Evolutionary conservation across 2,329 filamentous ascomycete species (phyloP).

Genomic region (Penicillium occitanis): DNA sequence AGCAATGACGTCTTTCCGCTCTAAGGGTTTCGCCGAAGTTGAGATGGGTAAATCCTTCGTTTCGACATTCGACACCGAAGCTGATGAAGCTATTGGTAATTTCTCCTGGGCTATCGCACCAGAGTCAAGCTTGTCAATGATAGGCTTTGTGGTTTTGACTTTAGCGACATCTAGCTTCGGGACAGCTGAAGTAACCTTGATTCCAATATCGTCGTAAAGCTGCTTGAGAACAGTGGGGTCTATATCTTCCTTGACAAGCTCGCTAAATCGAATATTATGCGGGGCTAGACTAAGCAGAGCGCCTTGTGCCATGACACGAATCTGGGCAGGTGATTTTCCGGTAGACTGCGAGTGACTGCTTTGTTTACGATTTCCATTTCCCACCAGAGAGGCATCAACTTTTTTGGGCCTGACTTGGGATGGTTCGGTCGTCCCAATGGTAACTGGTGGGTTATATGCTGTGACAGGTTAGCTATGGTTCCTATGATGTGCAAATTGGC

Average conservation of each 20-base stretch:
- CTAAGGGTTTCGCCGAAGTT: slow-evolving; percentile 50
- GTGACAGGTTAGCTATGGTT: background rate
- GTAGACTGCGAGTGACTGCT: slow-evolving; percentile 1
- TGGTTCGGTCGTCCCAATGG: slow-evolving; percentile 28
- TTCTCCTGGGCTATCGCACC: background rate
- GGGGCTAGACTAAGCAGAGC: slow-evolving; percentile 63
- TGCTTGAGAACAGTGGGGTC: slow-evolving; percentile 61
- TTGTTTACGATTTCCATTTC: background rate
- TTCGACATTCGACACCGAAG: background rate
- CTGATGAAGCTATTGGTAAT: background rate
- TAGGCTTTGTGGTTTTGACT: background rate
- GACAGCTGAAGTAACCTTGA: slow-evolving; percentile 43
- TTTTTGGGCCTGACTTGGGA: background rate
- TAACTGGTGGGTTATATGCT: slow-evolving; percentile 39
- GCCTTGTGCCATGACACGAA: slow-evolving; percentile 57
- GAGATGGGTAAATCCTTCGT: background rate
- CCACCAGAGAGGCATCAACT: background rate
- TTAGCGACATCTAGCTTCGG: slow-evolving; percentile 24
- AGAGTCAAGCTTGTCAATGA: background rate
- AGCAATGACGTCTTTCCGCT: slow-evolving; percentile 74
- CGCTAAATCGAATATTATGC: slow-evolving; percentile 70
- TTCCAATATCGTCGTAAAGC: slow-evolving; percentile 68
- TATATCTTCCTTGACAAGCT: slow-evolving; percentile 72
- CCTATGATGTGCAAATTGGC: background rate
- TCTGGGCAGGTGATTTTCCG: slow-evolving; percentile 38